Evolutionary conservation across 371 early-diverging fungal genomes (phyloP), one percentile per base, ranked within the genome.

Genomic region (Zychaea mexicana): DNA sequence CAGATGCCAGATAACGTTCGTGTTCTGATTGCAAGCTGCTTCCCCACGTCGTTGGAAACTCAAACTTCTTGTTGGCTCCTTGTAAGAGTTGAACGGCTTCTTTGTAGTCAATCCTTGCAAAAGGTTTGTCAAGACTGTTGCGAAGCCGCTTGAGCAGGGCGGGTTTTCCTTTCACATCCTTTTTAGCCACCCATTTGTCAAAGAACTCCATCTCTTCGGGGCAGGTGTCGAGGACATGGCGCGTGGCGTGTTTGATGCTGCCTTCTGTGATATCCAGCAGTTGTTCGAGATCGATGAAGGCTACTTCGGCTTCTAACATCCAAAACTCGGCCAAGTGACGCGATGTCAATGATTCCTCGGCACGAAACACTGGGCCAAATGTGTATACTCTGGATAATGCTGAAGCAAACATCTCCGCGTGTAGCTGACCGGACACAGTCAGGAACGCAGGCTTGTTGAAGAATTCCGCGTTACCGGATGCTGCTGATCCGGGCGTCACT

Each of bases 281-380:
- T 10, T 80, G 79, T 0, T 81, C 72, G 13, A 88, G 46, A 2
- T 75, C 27, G 13, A 96, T 68, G 71, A 96, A 96, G 0, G 92
- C 84, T 45, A 90, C 76, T 65, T 97, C 97, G 0, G 94, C 95
- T 70, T 97, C 98, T 31, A 94, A 69, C 98, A 97, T 97, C 92
- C 93, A 95, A 64, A 97, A 97, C 69, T 97, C 98, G 1, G 96
- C 90, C 21, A 97, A 67, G 66, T 97, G 98, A 6, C 96, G 86
- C 1, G 91, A 89, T 0, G 96, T 89, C 65, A 88, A 70, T 2
- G 93, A 90, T 27, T 87, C 85, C 66, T 97, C 98, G 2, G 98
- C 98, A 24, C 98, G 81, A 67, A 97, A 97, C 0, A 90, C 83
- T 8, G 95, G 97, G 1, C 90, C 87, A 71, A 97, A 81, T 0